Percentiles rank a stretch among this genome's conserved stretches.
These are phyloP conservation scores for Coemansia aciculifera DNA, from an alignment of 192 early-diverging fungal species.

Conservation along the genomic window DNA sequence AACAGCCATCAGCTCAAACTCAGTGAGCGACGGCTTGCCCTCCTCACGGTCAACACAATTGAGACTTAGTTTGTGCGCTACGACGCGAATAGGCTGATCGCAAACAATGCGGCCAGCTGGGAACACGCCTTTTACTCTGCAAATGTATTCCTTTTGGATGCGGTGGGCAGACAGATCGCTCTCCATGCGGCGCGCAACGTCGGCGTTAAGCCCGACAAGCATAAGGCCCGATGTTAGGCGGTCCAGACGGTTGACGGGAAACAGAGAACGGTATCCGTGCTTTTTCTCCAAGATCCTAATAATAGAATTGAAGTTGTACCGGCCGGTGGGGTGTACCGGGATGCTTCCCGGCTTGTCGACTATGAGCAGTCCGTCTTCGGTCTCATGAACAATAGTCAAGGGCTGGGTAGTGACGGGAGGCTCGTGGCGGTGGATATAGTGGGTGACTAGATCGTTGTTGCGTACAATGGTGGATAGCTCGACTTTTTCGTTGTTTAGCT, in stretches of 20 bases:
- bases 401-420: constrained; percentile 75
- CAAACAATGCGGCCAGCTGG: constrained; percentile 65
- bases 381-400: constrained; percentile 64
- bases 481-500: constrained; percentile 68
- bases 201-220: constrained; percentile 67
- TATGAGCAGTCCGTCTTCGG: constrained; percentile 70
- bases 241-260: constrained; percentile 86
- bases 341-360: constrained; percentile 90
- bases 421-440: constrained; percentile 92
- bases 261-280: constrained; percentile 59
- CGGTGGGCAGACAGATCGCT: constrained; percentile 62
- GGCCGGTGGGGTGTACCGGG: constrained; percentile 78
- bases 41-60: constrained; percentile 76
- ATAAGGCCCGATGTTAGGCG: constrained; percentile 91
- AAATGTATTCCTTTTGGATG: constrained; percentile 87
- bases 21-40: constrained; percentile 81
- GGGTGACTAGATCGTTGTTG: constrained; percentile 78
- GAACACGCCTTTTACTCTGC: constrained; percentile 85
- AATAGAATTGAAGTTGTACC: constrained; percentile 88
- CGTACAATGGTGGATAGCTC: constrained; percentile 62
- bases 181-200: constrained; percentile 65
- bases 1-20: constrained; percentile 63
- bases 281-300: constrained; percentile 67
- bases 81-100: constrained; percentile 79
- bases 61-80: constrained; percentile 84